Percentiles rank a stretch among this genome's conserved stretches.
These are phyloP conservation scores for Citrus hindsii DNA, from an alignment of 345 rosid species.

Conservation along the genomic window DNA sequence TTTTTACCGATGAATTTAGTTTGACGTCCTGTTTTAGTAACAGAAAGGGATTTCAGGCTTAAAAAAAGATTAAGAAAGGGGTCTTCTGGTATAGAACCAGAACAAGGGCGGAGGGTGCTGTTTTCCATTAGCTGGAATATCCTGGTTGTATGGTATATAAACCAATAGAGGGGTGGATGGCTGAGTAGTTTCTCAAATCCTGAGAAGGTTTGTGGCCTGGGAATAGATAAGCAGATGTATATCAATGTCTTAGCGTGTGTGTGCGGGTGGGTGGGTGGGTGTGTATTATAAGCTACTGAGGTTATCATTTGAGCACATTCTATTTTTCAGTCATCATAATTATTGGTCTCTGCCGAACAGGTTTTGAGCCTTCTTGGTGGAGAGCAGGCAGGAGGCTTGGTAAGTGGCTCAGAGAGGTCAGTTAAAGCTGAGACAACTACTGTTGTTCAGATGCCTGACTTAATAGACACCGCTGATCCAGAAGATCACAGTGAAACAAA, in stretches of 20 bases:
- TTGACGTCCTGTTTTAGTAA: background rate
- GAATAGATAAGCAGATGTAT: background rate
- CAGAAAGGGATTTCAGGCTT: background rate
- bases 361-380: constrained; percentile 74
- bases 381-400: constrained; percentile 35
- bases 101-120: no score
- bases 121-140: no score
- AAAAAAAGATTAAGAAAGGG: background rate
- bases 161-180: no score
- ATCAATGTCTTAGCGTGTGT: background rate
- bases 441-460: constrained; percentile 58
- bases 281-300: background rate
- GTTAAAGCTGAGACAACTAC: constrained; percentile 38
- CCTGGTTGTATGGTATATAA: no score
- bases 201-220: background rate
- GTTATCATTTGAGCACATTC: background rate
- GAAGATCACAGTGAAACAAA: constrained; percentile 43
- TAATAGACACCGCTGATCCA: constrained; percentile 75
- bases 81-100: no score
- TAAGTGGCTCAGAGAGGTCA: constrained; percentile 41
- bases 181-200: background rate
- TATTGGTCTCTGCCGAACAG: constrained; percentile 35
- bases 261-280: background rate
- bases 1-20: background rate
- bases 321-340: background rate